Conservation (phyloP, 1,284 basidiomycete genomes). For the Rhodofomes roseus region DNA sequence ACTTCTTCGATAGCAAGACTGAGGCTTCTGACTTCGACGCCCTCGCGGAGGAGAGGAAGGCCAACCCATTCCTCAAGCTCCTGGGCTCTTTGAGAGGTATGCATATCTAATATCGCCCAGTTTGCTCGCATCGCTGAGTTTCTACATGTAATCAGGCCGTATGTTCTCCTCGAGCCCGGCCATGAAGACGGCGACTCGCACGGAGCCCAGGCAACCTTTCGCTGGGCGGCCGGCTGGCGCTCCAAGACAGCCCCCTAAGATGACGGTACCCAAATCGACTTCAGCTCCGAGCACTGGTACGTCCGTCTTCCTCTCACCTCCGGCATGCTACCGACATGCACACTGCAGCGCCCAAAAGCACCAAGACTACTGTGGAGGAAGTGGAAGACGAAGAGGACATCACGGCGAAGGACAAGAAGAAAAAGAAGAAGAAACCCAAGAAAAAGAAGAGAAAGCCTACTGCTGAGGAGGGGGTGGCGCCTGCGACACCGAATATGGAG, state of each 20-base stretch:
- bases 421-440: conserved; percentile 66
- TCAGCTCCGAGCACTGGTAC: conserved; percentile 2
- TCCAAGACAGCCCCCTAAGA: conserved; percentile 3
- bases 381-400: conserved; percentile 54
- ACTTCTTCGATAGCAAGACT: conserved; percentile 46
- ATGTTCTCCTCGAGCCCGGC: conserved; percentile 65
- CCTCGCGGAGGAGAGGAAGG: conserved; percentile 49
- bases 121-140: no score
- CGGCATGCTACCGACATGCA: background rate
- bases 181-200: conserved; percentile 39
- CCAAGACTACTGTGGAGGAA: conserved; percentile 59
- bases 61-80: conserved; percentile 71
- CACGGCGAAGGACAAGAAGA: conserved; percentile 44
- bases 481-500: background rate
- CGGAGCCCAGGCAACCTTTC: conserved; percentile 23
- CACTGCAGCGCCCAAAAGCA: conserved; percentile 25
- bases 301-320: background rate
- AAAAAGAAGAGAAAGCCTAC: conserved; percentile 58
- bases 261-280: conserved; percentile 7
- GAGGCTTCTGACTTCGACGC: conserved; percentile 39
- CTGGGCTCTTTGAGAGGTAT: conserved; percentile 67
- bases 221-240: conserved; percentile 11
- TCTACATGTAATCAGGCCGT: conserved; percentile 44
- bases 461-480: conserved; percentile 17
- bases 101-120: background rate